Percentiles rank a stretch among this genome's conserved stretches.
Conservation (phyloP, 805 yeast species). For the Zygosaccharomyces pseudorouxii region DNA sequence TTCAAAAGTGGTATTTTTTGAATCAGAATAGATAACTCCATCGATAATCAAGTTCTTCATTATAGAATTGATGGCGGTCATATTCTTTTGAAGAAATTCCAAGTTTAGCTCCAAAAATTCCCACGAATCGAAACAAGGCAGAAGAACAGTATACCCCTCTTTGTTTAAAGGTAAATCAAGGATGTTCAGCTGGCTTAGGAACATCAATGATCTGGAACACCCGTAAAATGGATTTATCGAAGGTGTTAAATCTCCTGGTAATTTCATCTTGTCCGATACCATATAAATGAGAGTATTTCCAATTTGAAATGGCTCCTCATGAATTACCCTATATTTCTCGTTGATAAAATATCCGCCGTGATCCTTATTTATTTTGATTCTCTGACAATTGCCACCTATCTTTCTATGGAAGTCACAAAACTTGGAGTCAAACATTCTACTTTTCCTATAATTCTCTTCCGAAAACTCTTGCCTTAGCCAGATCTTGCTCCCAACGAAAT, state of each 20-base stretch:
- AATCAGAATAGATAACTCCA: constrained; percentile 64
- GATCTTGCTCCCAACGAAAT: constrained; percentile 41
- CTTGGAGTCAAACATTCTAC: constrained; percentile 44
- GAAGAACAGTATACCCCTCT: constrained; percentile 65
- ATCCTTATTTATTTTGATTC: constrained; percentile 42
- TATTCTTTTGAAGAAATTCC: constrained; percentile 52
- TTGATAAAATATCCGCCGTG: constrained; percentile 42
- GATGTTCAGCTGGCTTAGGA: constrained; percentile 49
- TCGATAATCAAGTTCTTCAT: constrained; percentile 58
- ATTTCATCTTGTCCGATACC: constrained; percentile 51
- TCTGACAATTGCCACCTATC: constrained; percentile 63
- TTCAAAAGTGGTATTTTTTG: constrained; percentile 30
- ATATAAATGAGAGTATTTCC: constrained; percentile 67
- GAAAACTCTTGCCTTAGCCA: constrained; percentile 22
- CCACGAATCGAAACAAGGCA: constrained; percentile 81
- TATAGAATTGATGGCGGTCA: constrained; percentile 45
- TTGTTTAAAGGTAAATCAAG: constrained; percentile 49
- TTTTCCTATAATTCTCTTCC: background rate
- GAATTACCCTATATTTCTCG: constrained; percentile 46
- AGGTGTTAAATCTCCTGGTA: constrained; percentile 61
- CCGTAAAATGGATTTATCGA: constrained; percentile 60
- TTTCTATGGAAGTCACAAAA: constrained; percentile 48
- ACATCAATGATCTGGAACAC: constrained; percentile 61
- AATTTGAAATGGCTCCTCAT: constrained; percentile 42
- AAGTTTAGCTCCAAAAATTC: constrained; percentile 52